Evolutionary conservation across 2,329 filamentous ascomycete species (phyloP).

Genomic region (Geoglossum cookeanum): DNA sequence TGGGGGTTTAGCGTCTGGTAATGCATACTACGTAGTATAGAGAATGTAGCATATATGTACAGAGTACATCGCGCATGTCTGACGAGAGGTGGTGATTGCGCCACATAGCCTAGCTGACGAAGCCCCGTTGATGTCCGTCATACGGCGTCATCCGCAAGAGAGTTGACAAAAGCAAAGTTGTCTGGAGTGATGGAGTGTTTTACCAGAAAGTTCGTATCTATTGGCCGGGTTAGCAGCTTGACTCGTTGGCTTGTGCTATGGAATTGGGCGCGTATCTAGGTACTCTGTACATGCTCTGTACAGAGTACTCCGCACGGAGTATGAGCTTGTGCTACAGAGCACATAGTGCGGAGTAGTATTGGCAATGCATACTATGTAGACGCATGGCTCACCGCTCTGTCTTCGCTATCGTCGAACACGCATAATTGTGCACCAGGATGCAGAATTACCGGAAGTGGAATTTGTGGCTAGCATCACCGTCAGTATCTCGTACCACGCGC

Average conservation of each 20-base stretch:
- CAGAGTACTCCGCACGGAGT: too few species aligned
- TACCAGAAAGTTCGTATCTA: background rate
- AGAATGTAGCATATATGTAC: too few species aligned
- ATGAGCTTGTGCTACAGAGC: too few species aligned
- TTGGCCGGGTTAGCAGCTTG: background rate
- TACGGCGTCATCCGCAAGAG: background rate
- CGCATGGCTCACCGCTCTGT: background rate
- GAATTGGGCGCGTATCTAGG: too few species aligned
- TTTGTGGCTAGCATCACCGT: background rate
- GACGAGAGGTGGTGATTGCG: background rate
- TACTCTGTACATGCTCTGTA: too few species aligned
- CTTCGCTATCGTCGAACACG: background rate
- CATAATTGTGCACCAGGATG: background rate
- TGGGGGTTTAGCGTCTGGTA: too few species aligned
- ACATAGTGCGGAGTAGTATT: background rate
- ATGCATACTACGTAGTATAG: too few species aligned
- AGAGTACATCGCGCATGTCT: background rate
- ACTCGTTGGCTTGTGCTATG: background rate
- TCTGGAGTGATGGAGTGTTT: background rate
- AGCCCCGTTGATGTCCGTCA: background rate
- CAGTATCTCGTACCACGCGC: too few species aligned
- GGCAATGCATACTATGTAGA: background rate
- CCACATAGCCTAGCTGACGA: background rate
- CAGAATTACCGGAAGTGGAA: background rate
- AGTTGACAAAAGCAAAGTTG: too few species aligned